Evolutionary conservation across 78 protist species (phyloP), one percentile per base, ranked within the genome.

Genomic region (Capsaspora owczarzaki): DNA sequence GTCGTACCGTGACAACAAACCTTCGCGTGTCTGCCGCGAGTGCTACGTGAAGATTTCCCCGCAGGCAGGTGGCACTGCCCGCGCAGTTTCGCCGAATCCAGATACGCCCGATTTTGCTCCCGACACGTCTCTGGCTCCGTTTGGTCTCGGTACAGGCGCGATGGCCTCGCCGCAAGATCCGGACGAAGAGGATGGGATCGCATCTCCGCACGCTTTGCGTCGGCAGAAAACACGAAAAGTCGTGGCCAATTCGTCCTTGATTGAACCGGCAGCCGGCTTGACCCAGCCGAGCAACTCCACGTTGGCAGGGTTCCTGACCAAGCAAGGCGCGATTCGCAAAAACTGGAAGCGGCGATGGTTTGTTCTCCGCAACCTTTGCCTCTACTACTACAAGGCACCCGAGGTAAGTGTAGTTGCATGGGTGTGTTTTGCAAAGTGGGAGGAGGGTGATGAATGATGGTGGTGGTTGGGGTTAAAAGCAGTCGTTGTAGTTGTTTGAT

Each of bases 381-480:
- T 63, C n/a, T 63, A 63, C 41, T 63, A 63, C 72, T 63, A 63
- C 72, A 63, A 63, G 72, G 72, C 72, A 35, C 72, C 72, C 19
- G 72, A 63, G 66, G 66, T 12, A 25, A 25, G 66, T 25, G 56
- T 20, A 16, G n/a, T 8, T 23, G 35, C 35, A 22, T 23, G 68
- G 35, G 10, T 8, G 12, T 8, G 35, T 10, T 22, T 4, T 20
- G 68, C n/a, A 27, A 8, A n/a, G n/a, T n/a, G n/a, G n/a, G n/a
- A n/a, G n/a, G 20, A 8, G 20, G 12, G 20, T 20, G 22, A 4
- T 23, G 12, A 60, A 8, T 23, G 35, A 27, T 20, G n/a, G n/a
- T n/a, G n/a, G n/a, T n/a, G n/a, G n/a, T n/a, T n/a, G n/a, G n/a
- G n/a, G n/a, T n/a, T n/a, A n/a, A n/a, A n/a, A n/a, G n/a, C n/a